Conservation (phyloP, 306 rosid species). For the Hylodesmum podocarpum region DNA sequence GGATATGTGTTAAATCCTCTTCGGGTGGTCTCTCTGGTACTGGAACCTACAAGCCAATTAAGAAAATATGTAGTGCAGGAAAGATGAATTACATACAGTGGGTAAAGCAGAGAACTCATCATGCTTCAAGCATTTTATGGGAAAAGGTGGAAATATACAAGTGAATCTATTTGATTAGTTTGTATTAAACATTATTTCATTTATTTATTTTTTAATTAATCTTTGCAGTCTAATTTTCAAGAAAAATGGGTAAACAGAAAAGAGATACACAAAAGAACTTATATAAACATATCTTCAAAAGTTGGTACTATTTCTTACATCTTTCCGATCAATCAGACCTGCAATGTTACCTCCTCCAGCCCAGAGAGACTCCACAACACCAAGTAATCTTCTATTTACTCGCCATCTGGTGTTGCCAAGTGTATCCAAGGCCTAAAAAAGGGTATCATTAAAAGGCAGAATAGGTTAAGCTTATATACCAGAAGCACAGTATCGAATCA, state of each 20-base stretch:
- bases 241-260: background rate
- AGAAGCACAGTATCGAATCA: background rate
- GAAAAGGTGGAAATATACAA: background rate
- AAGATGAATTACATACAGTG: background rate
- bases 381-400: conserved; percentile 66
- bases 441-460: background rate
- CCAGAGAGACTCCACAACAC: conserved; percentile 79
- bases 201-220: background rate
- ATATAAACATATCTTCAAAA: background rate
- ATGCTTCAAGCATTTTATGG: conserved; percentile 9
- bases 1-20: conserved; percentile 60
- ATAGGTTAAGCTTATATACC: background rate
- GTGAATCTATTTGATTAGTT: conserved; percentile 4
- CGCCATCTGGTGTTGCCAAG: conserved; percentile 87
- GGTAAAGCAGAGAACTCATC: background rate
- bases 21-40: conserved; percentile 66
- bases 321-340: conserved; percentile 75
- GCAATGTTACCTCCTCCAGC: conserved; percentile 78
- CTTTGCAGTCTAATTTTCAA: conserved; percentile 15
- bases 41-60: conserved; percentile 55
- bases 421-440: conserved; percentile 73
- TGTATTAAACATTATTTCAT: background rate
- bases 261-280: background rate
- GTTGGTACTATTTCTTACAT: conserved; percentile 47
- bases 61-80: conserved; percentile 4